A percentile compares a stretch with the other conserved stretches of the same genome.
Evolutionary conservation across 2,329 filamentous ascomycete genomes (phyloP).

Genomic region (Xylariales sp.): DNA sequence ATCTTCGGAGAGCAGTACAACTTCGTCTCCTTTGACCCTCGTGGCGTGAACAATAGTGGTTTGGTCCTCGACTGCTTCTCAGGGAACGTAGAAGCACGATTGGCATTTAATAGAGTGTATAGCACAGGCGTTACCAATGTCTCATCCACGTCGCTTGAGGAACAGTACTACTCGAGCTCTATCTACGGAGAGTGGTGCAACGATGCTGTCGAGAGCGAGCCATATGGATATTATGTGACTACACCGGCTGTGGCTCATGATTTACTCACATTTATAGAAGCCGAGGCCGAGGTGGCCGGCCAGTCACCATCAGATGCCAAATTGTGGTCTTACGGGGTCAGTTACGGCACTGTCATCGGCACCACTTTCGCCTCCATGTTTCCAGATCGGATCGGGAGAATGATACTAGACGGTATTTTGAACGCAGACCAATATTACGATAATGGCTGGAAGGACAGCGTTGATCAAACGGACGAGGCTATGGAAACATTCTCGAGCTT

Average conservation of each 20-base stretch:
- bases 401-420: slow-evolving; percentile 51
- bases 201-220: slow-evolving; percentile 43
- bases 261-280: slow-evolving; percentile 49
- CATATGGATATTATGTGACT: slow-evolving; percentile 50
- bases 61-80: slow-evolving; percentile 48
- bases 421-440: slow-evolving; percentile 35
- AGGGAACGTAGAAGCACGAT: slow-evolving; percentile 46
- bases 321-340: slow-evolving; percentile 43
- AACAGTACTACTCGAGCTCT: slow-evolving; percentile 48
- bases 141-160: slow-evolving; percentile 47
- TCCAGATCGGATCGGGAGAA: slow-evolving; percentile 53
- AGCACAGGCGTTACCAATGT: slow-evolving; percentile 45
- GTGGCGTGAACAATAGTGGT: slow-evolving; percentile 54
- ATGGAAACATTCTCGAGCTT: slow-evolving; percentile 29
- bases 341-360: slow-evolving; percentile 51
- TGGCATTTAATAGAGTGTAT: slow-evolving; percentile 44
- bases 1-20: slow-evolving; percentile 56
- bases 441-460: slow-evolving; percentile 26
- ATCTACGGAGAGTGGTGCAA: slow-evolving; percentile 52
- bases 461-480: slow-evolving; percentile 32
- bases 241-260: slow-evolving; percentile 48
- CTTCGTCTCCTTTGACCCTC: slow-evolving; percentile 56
- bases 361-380: slow-evolving; percentile 53
- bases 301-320: slow-evolving; percentile 44
- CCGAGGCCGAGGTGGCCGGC: slow-evolving; percentile 44